phyloP scores from a whole-genome alignment of 176 grass and related monocot genomes.

The Saccharum officinarum region DNA sequence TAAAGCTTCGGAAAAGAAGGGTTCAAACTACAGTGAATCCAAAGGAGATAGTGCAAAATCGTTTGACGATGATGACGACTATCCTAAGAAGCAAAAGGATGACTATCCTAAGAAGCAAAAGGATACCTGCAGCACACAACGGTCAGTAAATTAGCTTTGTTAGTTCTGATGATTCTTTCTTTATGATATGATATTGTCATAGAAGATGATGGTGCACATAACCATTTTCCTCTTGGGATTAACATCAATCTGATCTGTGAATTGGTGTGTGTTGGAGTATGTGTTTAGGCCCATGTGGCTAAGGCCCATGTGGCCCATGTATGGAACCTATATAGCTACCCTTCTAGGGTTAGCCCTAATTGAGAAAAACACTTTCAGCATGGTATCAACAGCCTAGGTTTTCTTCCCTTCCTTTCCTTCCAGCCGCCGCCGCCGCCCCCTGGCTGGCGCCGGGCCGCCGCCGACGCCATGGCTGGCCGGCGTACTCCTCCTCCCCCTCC shows the following conservation, averaged over 20 bases:
- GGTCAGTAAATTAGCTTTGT: constrained; percentile 40
- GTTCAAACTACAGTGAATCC: constrained; percentile 30
- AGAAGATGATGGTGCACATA: neutral
- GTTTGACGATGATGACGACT: constrained; percentile 34
- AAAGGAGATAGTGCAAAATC: constrained; percentile 39
- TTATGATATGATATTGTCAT: neutral
- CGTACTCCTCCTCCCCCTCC: no score
- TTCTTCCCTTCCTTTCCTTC: no score
- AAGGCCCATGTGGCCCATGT: no score
- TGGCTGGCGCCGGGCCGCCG: no score
- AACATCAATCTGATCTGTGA: neutral
- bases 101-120: constrained; percentile 48
- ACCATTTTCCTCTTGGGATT: neutral
- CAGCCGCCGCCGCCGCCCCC: no score
- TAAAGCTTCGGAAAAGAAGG: constrained; percentile 45
- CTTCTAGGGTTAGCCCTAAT: no score
- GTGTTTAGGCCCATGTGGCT: no score
- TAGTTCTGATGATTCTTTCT: constrained; percentile 3
- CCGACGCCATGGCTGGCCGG: no score
- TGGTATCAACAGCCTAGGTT: no score
- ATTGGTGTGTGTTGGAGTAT: no score
- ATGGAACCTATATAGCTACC: no score
- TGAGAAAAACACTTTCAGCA: no score
- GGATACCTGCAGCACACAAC: constrained; percentile 25
- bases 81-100: constrained; percentile 21